Percentiles rank a stretch among this genome's conserved stretches.
Conservation (phyloP, 306 rosid species). For the Carpinus viminea region DNA sequence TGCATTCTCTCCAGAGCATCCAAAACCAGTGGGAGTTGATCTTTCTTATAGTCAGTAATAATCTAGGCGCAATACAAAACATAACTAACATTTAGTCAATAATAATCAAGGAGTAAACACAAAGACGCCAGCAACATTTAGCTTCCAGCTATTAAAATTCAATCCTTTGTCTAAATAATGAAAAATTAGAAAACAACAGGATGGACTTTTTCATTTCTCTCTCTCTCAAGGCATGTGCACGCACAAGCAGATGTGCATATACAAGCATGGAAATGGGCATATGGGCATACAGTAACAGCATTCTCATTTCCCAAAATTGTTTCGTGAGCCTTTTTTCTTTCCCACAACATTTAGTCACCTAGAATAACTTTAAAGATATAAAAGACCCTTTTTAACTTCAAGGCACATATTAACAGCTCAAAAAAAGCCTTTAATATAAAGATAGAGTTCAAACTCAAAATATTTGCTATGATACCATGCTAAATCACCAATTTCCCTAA, state of each 20-base stretch:
- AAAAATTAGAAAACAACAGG: neutral
- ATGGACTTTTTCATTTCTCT: neutral
- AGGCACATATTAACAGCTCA: neutral
- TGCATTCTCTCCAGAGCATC: slow-evolving; percentile 88
- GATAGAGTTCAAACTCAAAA: too few relatives aligned
- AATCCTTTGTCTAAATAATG: neutral
- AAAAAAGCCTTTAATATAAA: neutral
- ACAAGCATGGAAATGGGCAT: neutral
- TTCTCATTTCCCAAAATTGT: neutral
- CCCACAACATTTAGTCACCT: neutral
- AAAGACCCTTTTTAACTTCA: neutral
- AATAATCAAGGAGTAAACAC: slow-evolving; percentile 28
- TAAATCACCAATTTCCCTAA: too few relatives aligned
- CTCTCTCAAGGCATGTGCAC: neutral
- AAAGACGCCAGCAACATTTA: slow-evolving; percentile 10
- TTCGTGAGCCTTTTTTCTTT: neutral
- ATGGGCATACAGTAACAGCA: neutral
- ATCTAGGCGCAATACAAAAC: slow-evolving; percentile 42
- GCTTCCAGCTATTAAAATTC: neutral
- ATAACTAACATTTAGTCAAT: slow-evolving; percentile 5
- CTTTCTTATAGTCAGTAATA: slow-evolving; percentile 66
- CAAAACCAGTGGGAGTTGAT: slow-evolving; percentile 73
- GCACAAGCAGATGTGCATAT: neutral
- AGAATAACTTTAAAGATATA: neutral
- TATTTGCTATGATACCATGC: too few relatives aligned